These are phyloP conservation scores for Nicotiana benthamiana DNA, from an alignment of 257 asterid species.

Conservation along the genomic window DNA sequence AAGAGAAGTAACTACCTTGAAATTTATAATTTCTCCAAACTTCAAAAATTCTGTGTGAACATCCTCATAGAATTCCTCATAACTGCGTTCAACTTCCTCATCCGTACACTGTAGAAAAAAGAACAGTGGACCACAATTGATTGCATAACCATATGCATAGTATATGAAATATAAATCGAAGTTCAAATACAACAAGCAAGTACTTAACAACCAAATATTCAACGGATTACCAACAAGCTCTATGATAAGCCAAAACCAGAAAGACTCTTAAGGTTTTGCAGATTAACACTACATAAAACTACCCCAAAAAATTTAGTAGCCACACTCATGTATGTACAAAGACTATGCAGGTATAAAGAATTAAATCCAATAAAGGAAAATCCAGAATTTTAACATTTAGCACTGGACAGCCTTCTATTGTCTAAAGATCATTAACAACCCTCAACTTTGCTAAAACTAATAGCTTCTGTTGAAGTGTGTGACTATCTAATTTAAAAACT, in stretches of 20 bases:
- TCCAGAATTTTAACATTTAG: not conserved
- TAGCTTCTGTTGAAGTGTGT: not conserved
- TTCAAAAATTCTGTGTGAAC: conserved; percentile 96
- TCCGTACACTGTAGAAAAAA: conserved; percentile 64
- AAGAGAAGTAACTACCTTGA: conserved; percentile 51
- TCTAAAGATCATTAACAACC: not conserved
- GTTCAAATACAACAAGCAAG: not conserved
- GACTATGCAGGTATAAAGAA: not conserved
- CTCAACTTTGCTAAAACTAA: not conserved
- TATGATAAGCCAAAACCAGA: not conserved
- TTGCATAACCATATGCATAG: conserved; percentile 17
- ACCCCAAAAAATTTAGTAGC: not conserved
- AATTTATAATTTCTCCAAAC: conserved; percentile 86
- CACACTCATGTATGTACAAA: not conserved
- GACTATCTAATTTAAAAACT: too few species aligned
- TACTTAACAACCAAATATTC: not conserved
- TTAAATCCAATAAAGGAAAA: not conserved
- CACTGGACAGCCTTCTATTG: not conserved
- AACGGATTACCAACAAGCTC: not conserved
- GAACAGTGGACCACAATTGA: conserved; percentile 28
- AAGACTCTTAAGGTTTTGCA: not conserved
- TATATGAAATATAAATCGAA: not conserved
- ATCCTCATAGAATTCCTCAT: conserved; percentile 94
- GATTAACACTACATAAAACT: not conserved
- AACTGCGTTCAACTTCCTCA: conserved; percentile 80